These are phyloP conservation scores for Purshia tridentata DNA, from an alignment of 306 rosid species.

Conservation along the genomic window DNA sequence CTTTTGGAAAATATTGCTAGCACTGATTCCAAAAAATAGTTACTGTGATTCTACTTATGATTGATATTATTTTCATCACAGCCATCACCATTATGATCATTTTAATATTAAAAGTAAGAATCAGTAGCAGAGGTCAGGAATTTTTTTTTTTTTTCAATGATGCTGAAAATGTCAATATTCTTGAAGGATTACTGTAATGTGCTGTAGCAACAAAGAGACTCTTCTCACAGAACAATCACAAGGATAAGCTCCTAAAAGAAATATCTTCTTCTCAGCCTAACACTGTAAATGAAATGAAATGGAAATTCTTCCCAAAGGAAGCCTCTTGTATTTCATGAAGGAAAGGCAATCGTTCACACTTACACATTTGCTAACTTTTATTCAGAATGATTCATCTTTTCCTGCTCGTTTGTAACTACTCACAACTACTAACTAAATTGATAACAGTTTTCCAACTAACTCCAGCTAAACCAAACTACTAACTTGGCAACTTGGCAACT, in stretches of 20 bases:
- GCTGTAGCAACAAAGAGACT: not conserved
- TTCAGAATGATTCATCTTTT: not conserved
- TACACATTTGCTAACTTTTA: not conserved
- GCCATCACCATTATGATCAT: not conserved
- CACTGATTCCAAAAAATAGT: slow-evolving; percentile 13
- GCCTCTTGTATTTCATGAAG: not conserved
- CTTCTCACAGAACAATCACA: not conserved
- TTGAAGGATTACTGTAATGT: not conserved
- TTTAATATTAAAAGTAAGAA: not conserved
- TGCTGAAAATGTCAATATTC: not conserved
- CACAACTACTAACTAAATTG: not conserved
- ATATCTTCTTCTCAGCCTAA: not conserved
- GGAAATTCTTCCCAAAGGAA: not conserved
- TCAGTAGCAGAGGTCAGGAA: not conserved
- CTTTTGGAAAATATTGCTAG: not conserved
- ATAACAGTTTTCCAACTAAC: not conserved
- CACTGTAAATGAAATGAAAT: not conserved
- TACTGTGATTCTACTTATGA: not conserved
- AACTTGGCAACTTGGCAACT: not conserved
- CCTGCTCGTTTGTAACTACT: slow-evolving; percentile 3
- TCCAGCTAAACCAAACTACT: not conserved
- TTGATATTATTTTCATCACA: not conserved
- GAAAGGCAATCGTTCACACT: not conserved
- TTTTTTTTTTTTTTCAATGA: not conserved
- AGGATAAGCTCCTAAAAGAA: not conserved